Base-by-base conservation (phyloP, 1,284 basidiomycete species). In the Takashimella tepidaria region DNA sequence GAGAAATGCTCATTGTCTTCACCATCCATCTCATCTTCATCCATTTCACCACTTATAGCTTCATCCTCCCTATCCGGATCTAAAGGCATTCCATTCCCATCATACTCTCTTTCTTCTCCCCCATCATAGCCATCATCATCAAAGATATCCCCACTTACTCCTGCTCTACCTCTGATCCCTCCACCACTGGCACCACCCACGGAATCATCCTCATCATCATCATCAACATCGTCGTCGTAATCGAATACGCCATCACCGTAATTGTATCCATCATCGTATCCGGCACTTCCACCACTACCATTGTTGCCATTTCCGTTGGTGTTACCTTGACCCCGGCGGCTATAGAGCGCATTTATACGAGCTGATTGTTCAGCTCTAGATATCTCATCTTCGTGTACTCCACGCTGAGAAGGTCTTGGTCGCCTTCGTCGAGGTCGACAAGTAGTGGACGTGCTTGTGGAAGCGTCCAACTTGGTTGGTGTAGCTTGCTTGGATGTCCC, bases 1-100 rank as follows among this genome's bases (percentile, higher is more conserved):
- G 53, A 40, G 42, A 60, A 70, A 27, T 58, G 37, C 51, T 67
- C 66, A 50, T 72, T 64, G 31, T 64, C 62, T 45, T 64, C 64
- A 3, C 59, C 62, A 45, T 47, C 60, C 19, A 54, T 58, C 49
- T 64, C 65, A 12, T 65, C 54, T 42, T 56, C 53, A 46, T 68
- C 64, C 31, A 37, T 37, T 16, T 37, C 31, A 37, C 31, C 31
- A 8, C 10, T 37, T 37, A 16, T 16, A 8, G 31, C 31, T 16
- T 37, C 31, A 37, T 16, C 31, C 16, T 37, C 31, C 31, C 31
- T 37, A 37, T 37, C 31, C 16, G 31, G 31, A 37, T 37, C 53
- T 27, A 58, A n/a, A 16, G 61, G 61, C 53, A 65, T 42, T 2
- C 63, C 64, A 49, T 56, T 62, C 4, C 60, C 62, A 19, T 53